Evolutionary conservation across 495 filamentous ascomycete genomes (phyloP).

Genomic region (Daldinia concentrica): DNA sequence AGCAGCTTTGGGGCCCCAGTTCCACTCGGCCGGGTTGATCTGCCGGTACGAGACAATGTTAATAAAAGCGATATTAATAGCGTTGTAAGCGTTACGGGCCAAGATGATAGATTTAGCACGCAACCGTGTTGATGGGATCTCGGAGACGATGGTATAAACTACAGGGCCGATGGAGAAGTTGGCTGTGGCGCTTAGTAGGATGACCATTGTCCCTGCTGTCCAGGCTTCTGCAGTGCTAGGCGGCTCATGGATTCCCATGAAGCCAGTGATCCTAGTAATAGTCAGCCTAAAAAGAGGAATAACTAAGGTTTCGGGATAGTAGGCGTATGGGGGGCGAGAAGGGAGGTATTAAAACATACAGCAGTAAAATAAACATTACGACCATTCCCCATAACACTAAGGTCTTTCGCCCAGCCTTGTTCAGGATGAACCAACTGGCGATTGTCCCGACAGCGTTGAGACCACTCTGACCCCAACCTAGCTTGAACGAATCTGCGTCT

Average conservation of each 20-base stretch:
- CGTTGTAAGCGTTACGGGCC: slow-evolving; percentile 64
- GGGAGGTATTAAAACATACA: slow-evolving; percentile 34
- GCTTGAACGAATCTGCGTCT: slow-evolving; percentile 62
- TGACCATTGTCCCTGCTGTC: slow-evolving; percentile 63
- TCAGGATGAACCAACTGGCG: slow-evolving; percentile 62
- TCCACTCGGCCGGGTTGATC: slow-evolving; percentile 61
- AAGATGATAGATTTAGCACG: slow-evolving; percentile 64
- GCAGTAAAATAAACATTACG: slow-evolving; percentile 53
- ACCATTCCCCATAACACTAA: slow-evolving; percentile 63
- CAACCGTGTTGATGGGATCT: slow-evolving; percentile 63
- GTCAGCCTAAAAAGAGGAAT: background rate
- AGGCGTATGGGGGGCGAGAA: background rate
- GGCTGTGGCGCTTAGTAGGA: slow-evolving; percentile 48
- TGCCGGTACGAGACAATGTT: slow-evolving; percentile 58
- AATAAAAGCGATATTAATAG: slow-evolving; percentile 57
- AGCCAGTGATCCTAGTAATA: slow-evolving; percentile 49
- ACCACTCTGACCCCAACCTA: slow-evolving; percentile 50
- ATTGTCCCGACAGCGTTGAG: slow-evolving; percentile 63
- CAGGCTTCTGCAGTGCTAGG: slow-evolving; percentile 46
- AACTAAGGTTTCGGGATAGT: background rate
- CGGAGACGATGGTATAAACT: slow-evolving; percentile 68
- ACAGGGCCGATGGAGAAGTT: slow-evolving; percentile 68
- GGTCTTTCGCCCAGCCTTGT: slow-evolving; percentile 58
- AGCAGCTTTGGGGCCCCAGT: slow-evolving; percentile 60
- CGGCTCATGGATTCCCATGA: slow-evolving; percentile 43